A percentile compares a stretch with the other conserved stretches of the same genome.
These are phyloP conservation scores for Botrytis elliptica DNA, from an alignment of 2,329 filamentous ascomycete species.

Conservation along the genomic window DNA sequence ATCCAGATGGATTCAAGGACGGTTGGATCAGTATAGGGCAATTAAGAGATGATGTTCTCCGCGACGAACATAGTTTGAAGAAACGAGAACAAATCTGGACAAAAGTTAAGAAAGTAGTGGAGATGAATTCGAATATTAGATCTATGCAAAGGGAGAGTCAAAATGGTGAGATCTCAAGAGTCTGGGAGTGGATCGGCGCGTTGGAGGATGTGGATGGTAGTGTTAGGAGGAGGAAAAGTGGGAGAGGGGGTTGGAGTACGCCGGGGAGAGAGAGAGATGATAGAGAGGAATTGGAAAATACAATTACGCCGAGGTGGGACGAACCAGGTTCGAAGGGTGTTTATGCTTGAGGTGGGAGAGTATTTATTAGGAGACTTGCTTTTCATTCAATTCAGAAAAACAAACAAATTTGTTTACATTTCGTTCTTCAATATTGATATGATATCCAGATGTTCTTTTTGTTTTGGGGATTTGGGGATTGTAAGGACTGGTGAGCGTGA, in stretches of 20 bases:
- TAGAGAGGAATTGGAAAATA: background rate
- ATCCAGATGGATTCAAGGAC: conserved; percentile 64
- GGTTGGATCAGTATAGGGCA: conserved; percentile 85
- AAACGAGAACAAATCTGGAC: conserved; percentile 82
- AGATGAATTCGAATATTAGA: conserved; percentile 90
- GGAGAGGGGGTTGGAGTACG: conserved; percentile 43
- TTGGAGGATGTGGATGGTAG: conserved; percentile 42
- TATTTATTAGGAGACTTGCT: background rate
- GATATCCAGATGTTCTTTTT: background rate
- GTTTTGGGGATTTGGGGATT: background rate
- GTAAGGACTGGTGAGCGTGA: background rate
- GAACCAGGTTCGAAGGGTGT: conserved; percentile 27
- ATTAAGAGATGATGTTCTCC: conserved; percentile 84
- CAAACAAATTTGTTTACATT: background rate
- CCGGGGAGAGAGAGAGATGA: conserved; percentile 21
- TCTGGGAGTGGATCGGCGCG: conserved; percentile 70
- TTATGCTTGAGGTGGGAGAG: background rate
- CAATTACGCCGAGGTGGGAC: conserved; percentile 34
- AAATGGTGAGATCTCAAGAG: conserved; percentile 63
- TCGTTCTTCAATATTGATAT: background rate
- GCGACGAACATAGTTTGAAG: conserved; percentile 73
- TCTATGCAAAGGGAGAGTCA: conserved; percentile 66
- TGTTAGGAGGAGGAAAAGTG: conserved; percentile 49
- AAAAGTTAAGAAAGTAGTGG: conserved; percentile 78
- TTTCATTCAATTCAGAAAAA: background rate